Percentiles rank a stretch among this genome's conserved stretches.
phyloP scores from a whole-genome alignment of 202 grass and related monocot genomes.

The Zizania palustris region DNA sequence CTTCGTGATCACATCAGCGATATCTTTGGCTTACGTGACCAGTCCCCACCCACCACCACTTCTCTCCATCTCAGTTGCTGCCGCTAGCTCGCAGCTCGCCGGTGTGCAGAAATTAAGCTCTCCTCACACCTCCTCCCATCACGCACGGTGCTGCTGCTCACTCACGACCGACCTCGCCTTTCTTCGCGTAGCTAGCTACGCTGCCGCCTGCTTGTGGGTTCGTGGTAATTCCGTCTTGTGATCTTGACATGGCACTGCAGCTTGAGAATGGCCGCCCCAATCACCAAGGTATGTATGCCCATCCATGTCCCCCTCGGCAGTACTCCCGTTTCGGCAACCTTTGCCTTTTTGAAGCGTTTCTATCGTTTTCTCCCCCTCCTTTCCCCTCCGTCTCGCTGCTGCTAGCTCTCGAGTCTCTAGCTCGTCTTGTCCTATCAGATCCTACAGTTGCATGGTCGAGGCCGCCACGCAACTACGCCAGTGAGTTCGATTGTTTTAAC shows the following conservation, averaged over 20 bases:
- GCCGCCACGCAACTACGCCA: too few relatives aligned
- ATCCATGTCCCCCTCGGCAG: background rate
- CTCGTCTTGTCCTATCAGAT: conserved; percentile 27
- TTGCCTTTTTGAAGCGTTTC: conserved; percentile 1
- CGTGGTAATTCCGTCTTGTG: background rate
- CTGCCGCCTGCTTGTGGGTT: background rate
- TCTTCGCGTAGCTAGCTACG: background rate
- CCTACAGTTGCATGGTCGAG: conserved; percentile 5
- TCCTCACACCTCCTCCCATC: too few relatives aligned
- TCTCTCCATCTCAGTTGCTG: background rate
- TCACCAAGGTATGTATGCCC: conserved; percentile 31
- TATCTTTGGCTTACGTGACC: conserved; percentile 35
- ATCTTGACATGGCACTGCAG: conserved; percentile 46
- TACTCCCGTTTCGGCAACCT: conserved; percentile 25
- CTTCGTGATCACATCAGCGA: conserved; percentile 38
- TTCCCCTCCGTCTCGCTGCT: background rate
- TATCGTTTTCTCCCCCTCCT: background rate
- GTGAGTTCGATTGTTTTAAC: too few relatives aligned
- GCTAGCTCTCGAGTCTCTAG: too few relatives aligned
- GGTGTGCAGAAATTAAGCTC: too few relatives aligned
- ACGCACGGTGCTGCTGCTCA: too few relatives aligned
- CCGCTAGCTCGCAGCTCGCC: background rate
- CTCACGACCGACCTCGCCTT: background rate
- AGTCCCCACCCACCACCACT: conserved; percentile 33
- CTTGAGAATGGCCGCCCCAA: conserved; percentile 45